Evolutionary conservation across 805 yeast species (phyloP), one percentile per base, ranked within the genome.

Genomic region (Metschnikowia henanensis): DNA sequence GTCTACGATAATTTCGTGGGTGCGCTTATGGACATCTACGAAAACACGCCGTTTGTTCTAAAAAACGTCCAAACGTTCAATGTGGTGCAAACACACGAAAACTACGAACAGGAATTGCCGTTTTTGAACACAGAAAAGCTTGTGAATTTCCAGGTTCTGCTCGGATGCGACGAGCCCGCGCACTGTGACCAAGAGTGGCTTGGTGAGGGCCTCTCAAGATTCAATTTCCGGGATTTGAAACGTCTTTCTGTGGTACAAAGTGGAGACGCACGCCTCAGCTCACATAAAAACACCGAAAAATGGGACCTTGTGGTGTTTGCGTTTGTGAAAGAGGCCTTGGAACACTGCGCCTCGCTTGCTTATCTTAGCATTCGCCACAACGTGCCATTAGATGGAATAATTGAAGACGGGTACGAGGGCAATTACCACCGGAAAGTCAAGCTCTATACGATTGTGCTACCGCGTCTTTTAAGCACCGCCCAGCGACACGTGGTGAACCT

Each of bases 331-430:
- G 43, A 50, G 2, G 45, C 49, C 13, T 45, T 53, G 26, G 55
- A 47, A 22, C 71, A 76, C 1, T 47, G 52, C 1, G 59, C 59
- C 2, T 47, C 82, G 29, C 61, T 59, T 22, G 44, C 47, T 26
- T 70, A 60, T 36, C 59, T 85, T 16, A 65, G 76, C 8, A 68
- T 85, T n/a, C 67, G 73, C 16, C 90, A 84, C 58, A 68, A 68
- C 21, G 77, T 84, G 3, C 86, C 87, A 2, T 29, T 59, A 2
- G 78, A 77, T 55, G 58, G 57, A 2, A 37, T 37, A 17, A 72
- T 81, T 12, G 66, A 61, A 15, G 86, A 84, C 58, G 87, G 88
- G 2, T 76, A 81, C 31, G 92, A 85, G 55, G 95, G 95, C 0
- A 85, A 86, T 52, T 84, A 80, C 52, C 57, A 76, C 6, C 73